Evolutionary conservation across 768 basidiomycete species (phyloP).

Genomic region (Phylloporus rhodoxanthus): DNA sequence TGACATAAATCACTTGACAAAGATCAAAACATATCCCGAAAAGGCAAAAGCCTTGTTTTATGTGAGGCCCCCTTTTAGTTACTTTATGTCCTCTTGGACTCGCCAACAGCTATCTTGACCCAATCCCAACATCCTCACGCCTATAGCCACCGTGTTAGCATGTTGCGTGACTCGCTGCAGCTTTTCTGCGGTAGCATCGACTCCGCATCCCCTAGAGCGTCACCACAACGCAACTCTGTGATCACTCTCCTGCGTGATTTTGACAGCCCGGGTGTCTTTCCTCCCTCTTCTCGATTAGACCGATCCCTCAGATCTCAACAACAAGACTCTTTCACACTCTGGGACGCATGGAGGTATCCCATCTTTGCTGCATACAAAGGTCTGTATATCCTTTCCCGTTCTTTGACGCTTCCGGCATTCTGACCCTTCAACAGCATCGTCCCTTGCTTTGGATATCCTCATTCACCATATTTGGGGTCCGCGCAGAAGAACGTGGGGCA

Average conservation of each 20-base stretch:
- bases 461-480: slow-evolving; percentile 83
- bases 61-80: background rate
- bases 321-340: slow-evolving; percentile 50
- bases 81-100: background rate
- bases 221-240: slow-evolving; percentile 15
- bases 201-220: slow-evolving; percentile 12
- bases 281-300: slow-evolving; percentile 70
- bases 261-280: slow-evolving; percentile 60
- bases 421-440: slow-evolving; percentile 20
- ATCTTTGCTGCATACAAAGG: slow-evolving; percentile 64
- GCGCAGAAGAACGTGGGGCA: slow-evolving; percentile 85
- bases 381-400: slow-evolving; percentile 19
- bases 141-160: slow-evolving; percentile 4
- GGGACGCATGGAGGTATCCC: slow-evolving; percentile 71
- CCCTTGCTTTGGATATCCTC: slow-evolving; percentile 61
- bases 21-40: slow-evolving; percentile 17
- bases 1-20: slow-evolving; percentile 3
- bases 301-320: slow-evolving; percentile 58
- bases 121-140: background rate
- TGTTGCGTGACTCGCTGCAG: slow-evolving; percentile 23
- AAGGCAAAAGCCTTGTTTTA: slow-evolving; percentile 10
- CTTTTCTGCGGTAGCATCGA: slow-evolving; percentile 13
- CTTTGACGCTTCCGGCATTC: background rate
- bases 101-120: background rate
- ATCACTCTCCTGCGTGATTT: slow-evolving; percentile 43